Evolutionary conservation across 2,329 filamentous ascomycete species (phyloP), one percentile per base, ranked within the genome.

Genomic region (Aspergillus sp.): DNA sequence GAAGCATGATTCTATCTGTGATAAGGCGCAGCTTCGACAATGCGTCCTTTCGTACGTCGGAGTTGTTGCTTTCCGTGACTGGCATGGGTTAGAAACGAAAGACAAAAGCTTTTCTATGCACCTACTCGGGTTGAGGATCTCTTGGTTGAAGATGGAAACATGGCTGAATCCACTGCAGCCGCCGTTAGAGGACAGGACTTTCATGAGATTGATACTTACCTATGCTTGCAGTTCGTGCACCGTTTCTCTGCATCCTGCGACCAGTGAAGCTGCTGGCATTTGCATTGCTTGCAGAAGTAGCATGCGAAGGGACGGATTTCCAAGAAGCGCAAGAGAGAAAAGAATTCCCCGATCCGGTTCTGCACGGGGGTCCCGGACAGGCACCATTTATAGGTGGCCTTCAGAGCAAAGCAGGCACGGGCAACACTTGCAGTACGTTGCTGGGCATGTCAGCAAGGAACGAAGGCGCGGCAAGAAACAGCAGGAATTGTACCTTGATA

Each of bases 281-380:
- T 57, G 53, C 91, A 98, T 36, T 77, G 71, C 55, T 89, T 91
- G 69, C 91, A 98, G 44, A 95, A 81, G 55, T 98, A 98, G 44
- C 85, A 86, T 5, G 89, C 82, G 57, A 95, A 96, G 0, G 89
- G 89, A 6, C 74, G 72, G 22, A 95, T 72, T 55, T 94, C 82
- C 17, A 98, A 72, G 59, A 98, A 98, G 2, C 91, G 81, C 35
- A 98, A 70, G 14, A 96, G 68, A 1, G 89, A 96, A 62, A 96
- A 95, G 58, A 95, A 93, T 57, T 96, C 89, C 51, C 91, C 89
- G 44, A 96, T 96, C 33, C 89, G 82, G 53, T 96, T 98, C 58
- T 98, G 91, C 1, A 98, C 76, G 0, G 91, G 91, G 1, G 91
- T 98, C 6, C 91, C 91, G 11, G 84, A 91, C 37, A 98, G 69